phyloP scores from a whole-genome alignment of 495 filamentous ascomycete genomes.

The Penicillium samsonianum region DNA sequence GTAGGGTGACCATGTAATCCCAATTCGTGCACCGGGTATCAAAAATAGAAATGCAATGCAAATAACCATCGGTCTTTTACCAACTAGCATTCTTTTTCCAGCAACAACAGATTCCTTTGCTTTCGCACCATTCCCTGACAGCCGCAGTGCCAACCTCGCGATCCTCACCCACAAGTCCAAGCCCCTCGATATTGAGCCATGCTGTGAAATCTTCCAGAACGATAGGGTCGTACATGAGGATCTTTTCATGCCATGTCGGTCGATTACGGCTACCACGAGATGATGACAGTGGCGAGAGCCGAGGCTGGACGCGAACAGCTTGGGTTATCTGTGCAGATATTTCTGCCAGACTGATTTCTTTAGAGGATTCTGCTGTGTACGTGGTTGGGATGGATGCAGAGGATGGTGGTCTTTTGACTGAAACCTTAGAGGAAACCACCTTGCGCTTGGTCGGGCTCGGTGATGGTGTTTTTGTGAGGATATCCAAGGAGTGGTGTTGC shows the following conservation, averaged over 20 bases:
- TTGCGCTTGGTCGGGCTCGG: constrained; percentile 19
- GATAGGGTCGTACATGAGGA: constrained; percentile 91
- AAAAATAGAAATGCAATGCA: constrained; percentile 1
- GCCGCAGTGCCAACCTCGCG: constrained; percentile 58
- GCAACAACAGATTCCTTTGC: constrained; percentile 72
- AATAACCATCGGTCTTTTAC: constrained; percentile 12
- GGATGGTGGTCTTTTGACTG: constrained; percentile 6
- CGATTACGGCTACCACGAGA: constrained; percentile 18
- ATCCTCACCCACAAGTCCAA: constrained; percentile 62
- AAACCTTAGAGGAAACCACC: constrained; percentile 10
- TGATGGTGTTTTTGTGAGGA: constrained; percentile 14
- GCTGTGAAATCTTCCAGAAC: constrained; percentile 80
- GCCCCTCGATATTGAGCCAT: constrained; percentile 77
- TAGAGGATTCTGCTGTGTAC: constrained; percentile 5
- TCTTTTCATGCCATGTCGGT: constrained; percentile 83
- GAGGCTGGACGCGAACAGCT: constrained; percentile 58
- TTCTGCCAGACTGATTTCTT: constrained; percentile 26
- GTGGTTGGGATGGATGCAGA: constrained; percentile 1
- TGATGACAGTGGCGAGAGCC: constrained; percentile 31
- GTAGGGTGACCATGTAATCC: neutral
- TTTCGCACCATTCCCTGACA: constrained; percentile 87
- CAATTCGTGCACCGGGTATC: neutral
- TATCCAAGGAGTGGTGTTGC: constrained; percentile 16
- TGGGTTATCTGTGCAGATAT: constrained; percentile 65
- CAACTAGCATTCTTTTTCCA: constrained; percentile 33